Conservation (phyloP, 2,329 filamentous ascomycete genomes). For the Paramyrothecium sp. region DNA sequence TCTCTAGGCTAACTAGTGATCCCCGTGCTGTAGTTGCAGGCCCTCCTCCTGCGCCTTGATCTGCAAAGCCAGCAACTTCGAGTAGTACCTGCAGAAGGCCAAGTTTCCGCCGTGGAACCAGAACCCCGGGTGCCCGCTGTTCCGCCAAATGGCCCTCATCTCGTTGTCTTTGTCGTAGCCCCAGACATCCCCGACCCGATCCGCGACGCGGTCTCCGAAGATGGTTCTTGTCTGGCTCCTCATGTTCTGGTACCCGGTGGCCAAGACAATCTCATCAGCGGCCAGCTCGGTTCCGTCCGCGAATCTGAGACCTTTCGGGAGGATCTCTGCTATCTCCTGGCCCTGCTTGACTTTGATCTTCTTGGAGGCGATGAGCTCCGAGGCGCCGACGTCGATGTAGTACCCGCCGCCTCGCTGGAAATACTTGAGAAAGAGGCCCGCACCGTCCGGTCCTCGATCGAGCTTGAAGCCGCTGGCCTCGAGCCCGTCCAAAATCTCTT, state of each 20-base stretch:
- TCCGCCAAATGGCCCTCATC: constrained; percentile 56
- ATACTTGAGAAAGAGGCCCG: constrained; percentile 61
- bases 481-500: constrained; percentile 40
- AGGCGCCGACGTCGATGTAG: constrained; percentile 68
- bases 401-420: constrained; percentile 66
- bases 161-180: constrained; percentile 59
- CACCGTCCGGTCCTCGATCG: constrained; percentile 54
- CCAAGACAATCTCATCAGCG: constrained; percentile 63
- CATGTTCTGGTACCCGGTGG: constrained; percentile 70
- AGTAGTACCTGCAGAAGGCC: constrained; percentile 60
- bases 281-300: constrained; percentile 55
- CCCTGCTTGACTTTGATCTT: constrained; percentile 63
- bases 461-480: constrained; percentile 58
- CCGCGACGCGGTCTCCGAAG: constrained; percentile 60
- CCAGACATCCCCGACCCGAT: constrained; percentile 59
- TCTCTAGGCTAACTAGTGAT: too few relatives aligned
- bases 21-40: constrained; percentile 13
- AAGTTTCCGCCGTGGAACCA: constrained; percentile 68
- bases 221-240: constrained; percentile 58
- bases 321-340: constrained; percentile 51
- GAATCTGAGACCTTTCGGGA: constrained; percentile 42
- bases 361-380: constrained; percentile 59
- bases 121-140: constrained; percentile 60
- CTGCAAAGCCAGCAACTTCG: constrained; percentile 50
- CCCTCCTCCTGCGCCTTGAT: constrained; percentile 45